Evolutionary conservation across 805 yeast species (phyloP).

Genomic region (Kuraishia floccosa): DNA sequence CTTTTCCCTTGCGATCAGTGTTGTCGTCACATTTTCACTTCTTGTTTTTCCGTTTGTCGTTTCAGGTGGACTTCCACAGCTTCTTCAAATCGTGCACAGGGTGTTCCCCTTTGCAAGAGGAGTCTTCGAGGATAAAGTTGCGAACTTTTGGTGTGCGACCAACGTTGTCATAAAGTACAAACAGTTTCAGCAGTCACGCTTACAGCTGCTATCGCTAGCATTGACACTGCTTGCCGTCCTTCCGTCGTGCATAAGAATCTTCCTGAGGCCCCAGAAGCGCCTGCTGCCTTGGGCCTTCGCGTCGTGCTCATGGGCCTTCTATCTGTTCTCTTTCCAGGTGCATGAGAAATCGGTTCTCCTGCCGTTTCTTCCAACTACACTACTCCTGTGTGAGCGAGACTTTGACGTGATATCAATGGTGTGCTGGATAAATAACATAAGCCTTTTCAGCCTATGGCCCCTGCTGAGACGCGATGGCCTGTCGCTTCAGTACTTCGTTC

Average conservation of each 20-base stretch:
- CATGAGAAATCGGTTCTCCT: constrained; percentile 89
- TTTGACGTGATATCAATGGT: constrained; percentile 58
- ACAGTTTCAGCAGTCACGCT: constrained; percentile 38
- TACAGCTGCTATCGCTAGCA: constrained; percentile 46
- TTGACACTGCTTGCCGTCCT: constrained; percentile 40
- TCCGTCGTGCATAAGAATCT: constrained; percentile 43
- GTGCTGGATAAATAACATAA: constrained; percentile 80
- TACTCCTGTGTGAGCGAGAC: constrained; percentile 46
- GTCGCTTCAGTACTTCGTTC: constrained; percentile 55
- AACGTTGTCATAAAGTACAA: constrained; percentile 70
- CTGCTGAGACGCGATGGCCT: constrained; percentile 68
- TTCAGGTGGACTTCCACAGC: constrained; percentile 31
- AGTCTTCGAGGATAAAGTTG: constrained; percentile 93
- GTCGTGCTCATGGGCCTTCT: constrained; percentile 80
- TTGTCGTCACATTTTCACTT: constrained; percentile 37
- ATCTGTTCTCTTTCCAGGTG: constrained; percentile 86
- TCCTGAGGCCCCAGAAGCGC: constrained; percentile 37
- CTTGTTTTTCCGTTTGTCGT: constrained; percentile 52
- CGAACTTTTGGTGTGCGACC: constrained; percentile 95
- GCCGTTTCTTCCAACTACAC: constrained; percentile 77
- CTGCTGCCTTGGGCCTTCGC: constrained; percentile 65
- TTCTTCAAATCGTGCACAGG: constrained; percentile 48
- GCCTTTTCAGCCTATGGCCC: constrained; percentile 84
- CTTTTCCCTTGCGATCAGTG: constrained; percentile 50
- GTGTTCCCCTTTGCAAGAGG: constrained; percentile 93